Evolutionary conservation across 208 protist species (phyloP), one percentile per base, ranked within the genome.

Genomic region (Trypanosoma grayi): DNA sequence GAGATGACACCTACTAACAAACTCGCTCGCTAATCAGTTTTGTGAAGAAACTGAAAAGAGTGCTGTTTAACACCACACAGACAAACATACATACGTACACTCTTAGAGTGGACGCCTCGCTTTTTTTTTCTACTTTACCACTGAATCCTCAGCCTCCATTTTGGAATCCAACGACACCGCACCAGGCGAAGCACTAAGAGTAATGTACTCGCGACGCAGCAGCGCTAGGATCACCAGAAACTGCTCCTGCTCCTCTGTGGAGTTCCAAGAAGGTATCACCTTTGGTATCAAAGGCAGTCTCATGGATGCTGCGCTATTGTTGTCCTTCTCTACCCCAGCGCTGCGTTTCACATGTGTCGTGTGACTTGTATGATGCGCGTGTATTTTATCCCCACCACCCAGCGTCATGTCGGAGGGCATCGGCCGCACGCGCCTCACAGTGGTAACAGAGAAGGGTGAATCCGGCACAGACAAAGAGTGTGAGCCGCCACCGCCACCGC

Each of bases 231-330:
- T 76, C 18, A 62, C 46, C 25, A 89, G 36, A 60, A 92, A 89
- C 69, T 89, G 79, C 14, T 83, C 69, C 33, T 77, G 73, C 61
- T 92, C 85, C 13, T 74, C 56, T 46, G 70, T 39, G 22, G 71
- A 69, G 31, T 79, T 71, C 85, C 85, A 92, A 14, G 85, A 92
- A 2, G 85, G 66, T 45, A 92, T 83, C 27, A 85, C 61, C 45
- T 74, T 70, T 28, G 81, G 79, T 51, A 88, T 33, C 11, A 51
- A 14, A 13, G 53, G 53, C 33, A 62, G 33, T 27, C 25, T 61
- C 37, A 50, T 31, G 11, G 14, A 7, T 24, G 31, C 20, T 10
- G 37, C 4, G 11, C 13, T 31, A 6, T 44, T 45, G 3, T 60
- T 46, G 13, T 70, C 59, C 3, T 59, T 50, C 8, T 27, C 28